Conservation (phyloP, 768 basidiomycete genomes). For the Kwoniella dendrophila region DNA sequence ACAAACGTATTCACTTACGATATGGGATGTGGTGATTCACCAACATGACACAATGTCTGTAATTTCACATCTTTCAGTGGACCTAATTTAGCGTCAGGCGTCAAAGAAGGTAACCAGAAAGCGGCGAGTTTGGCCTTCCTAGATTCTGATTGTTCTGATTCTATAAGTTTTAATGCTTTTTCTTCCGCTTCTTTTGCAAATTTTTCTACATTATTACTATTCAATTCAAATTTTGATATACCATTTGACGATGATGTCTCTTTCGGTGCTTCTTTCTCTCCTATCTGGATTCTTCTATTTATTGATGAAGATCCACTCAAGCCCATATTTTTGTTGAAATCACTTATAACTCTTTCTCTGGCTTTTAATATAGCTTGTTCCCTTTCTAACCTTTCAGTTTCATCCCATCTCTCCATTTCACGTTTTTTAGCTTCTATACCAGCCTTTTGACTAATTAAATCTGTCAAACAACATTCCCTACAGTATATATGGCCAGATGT, state of each 20-base stretch:
- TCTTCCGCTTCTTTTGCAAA: slow-evolving; percentile 86
- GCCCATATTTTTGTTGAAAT: slow-evolving; percentile 83
- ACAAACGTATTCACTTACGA: slow-evolving; percentile 61
- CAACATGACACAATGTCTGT: slow-evolving; percentile 84
- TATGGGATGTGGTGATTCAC: slow-evolving; percentile 74
- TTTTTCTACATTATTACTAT: slow-evolving; percentile 79
- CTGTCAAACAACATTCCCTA: slow-evolving; percentile 88
- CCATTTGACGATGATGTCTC: slow-evolving; percentile 15
- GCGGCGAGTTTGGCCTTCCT: slow-evolving; percentile 88
- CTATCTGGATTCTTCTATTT: slow-evolving; percentile 12
- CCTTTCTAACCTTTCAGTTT: slow-evolving; percentile 79
- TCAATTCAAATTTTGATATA: slow-evolving; percentile 87
- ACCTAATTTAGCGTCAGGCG: slow-evolving; percentile 72
- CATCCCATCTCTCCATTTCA: slow-evolving; percentile 70
- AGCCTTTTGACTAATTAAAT: slow-evolving; percentile 74
- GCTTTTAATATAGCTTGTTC: slow-evolving; percentile 71
- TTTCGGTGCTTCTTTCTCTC: slow-evolving; percentile 53
- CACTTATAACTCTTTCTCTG: slow-evolving; percentile 80
- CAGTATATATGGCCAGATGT: slow-evolving; percentile 88
- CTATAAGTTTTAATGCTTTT: slow-evolving; percentile 77
- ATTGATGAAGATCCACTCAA: slow-evolving; percentile 60
- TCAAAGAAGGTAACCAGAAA: slow-evolving; percentile 94
- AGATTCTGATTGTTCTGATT: slow-evolving; percentile 75
- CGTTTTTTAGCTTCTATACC: slow-evolving; percentile 90
- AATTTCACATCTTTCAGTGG: slow-evolving; percentile 79